Conservation (phyloP, 805 yeast species). For the Spathaspora sp. region DNA sequence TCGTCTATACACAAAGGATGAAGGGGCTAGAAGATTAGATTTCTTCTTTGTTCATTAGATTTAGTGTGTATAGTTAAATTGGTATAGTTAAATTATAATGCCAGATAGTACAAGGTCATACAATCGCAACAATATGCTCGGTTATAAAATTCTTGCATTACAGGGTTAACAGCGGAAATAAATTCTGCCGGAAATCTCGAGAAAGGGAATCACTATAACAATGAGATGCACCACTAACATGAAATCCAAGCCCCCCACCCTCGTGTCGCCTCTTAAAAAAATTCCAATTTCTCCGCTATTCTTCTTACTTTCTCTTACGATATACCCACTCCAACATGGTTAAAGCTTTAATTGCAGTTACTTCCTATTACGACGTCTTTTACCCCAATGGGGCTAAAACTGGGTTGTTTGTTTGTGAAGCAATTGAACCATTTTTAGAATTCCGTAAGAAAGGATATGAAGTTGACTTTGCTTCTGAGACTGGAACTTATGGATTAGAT, state of each 20-base stretch:
- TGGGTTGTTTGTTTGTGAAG: slow-evolving; percentile 60
- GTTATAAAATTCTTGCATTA: too few relatives aligned
- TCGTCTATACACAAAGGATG: slow-evolving; percentile 41
- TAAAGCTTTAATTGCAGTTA: slow-evolving; percentile 42
- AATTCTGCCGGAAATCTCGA: too few relatives aligned
- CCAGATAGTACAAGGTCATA: too few relatives aligned
- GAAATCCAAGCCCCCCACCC: background rate
- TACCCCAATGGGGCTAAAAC: slow-evolving; percentile 57
- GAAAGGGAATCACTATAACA: too few relatives aligned
- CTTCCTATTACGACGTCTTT: slow-evolving; percentile 43
- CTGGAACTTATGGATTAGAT: slow-evolving; percentile 56
- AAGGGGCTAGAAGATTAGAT: too few relatives aligned
- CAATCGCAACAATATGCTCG: too few relatives aligned
- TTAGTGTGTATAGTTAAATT: background rate
- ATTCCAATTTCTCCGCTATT: background rate
- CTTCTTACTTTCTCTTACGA: background rate
- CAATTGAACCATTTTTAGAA: slow-evolving; percentile 52
- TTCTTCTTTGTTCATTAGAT: slow-evolving; percentile 33
- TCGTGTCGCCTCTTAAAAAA: background rate
- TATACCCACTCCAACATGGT: slow-evolving; percentile 13
- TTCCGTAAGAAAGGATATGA: slow-evolving; percentile 47
- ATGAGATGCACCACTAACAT: background rate
- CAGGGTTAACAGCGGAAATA: too few relatives aligned
- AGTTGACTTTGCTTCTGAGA: slow-evolving; percentile 56
- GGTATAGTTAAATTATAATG: too few relatives aligned